phyloP scores from a whole-genome alignment of 2,329 filamentous ascomycete genomes.

The Periconia sp. region DNA sequence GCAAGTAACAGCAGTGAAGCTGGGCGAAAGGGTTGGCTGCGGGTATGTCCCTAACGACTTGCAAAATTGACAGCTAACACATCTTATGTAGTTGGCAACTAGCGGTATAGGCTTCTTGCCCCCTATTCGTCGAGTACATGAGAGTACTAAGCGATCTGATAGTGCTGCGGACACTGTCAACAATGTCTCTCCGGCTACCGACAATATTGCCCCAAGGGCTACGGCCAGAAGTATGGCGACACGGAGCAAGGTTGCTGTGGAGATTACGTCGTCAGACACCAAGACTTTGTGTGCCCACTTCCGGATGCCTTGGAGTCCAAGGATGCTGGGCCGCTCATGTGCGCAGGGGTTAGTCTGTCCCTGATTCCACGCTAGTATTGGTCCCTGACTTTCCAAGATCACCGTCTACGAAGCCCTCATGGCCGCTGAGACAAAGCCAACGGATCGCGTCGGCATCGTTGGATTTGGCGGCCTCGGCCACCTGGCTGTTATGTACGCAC shows the following conservation, averaged over 20 bases:
- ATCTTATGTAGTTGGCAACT: not conserved
- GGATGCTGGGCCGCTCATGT: slow-evolving; percentile 3
- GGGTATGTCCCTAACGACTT: not conserved
- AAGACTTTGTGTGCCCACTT: not conserved
- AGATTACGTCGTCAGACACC: not conserved
- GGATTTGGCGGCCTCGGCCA: slow-evolving; percentile 4
- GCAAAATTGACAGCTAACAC: not conserved
- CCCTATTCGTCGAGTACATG: not conserved
- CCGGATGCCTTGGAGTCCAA: not conserved
- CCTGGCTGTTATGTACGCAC: not conserved
- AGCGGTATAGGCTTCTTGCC: not conserved
- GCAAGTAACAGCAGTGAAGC: not conserved
- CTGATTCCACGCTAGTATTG: not conserved
- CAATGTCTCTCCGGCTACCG: too few relatives aligned
- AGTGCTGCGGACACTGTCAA: too few relatives aligned
- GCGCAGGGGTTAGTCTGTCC: slow-evolving; percentile 1
- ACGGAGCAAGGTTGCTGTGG: too few relatives aligned
- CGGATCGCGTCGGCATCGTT: slow-evolving; percentile 1
- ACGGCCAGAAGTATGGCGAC: too few relatives aligned
- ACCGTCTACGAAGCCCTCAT: too few relatives aligned
- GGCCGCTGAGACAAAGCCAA: too few relatives aligned
- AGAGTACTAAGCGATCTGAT: too few relatives aligned
- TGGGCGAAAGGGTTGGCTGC: slow-evolving; percentile 1
- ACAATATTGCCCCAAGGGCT: not conserved
- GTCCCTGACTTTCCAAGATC: not conserved